Evolutionary conservation across 2,329 filamentous ascomycete species (phyloP).

Genomic region (Orbilia oligospora): DNA sequence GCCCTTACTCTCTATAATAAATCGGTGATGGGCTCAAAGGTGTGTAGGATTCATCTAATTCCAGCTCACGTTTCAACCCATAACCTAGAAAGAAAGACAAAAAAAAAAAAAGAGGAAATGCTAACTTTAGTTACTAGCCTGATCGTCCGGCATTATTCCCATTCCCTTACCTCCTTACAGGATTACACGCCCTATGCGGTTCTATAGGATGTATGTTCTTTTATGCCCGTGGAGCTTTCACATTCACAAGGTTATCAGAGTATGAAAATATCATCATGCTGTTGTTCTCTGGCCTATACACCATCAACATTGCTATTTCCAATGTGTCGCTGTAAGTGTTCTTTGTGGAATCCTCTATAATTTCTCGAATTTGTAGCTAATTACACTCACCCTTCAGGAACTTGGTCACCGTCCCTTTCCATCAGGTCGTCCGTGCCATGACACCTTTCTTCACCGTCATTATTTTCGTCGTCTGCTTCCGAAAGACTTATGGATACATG

Average conservation of each 20-base stretch:
- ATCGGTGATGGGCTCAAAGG: conserved; percentile 69
- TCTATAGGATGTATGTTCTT: conserved; percentile 73
- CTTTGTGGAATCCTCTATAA: not conserved
- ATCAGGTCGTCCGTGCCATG: conserved; percentile 76
- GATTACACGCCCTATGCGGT: conserved; percentile 73
- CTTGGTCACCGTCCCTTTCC: conserved; percentile 76
- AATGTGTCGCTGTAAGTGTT: conserved; percentile 73
- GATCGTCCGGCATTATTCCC: conserved; percentile 68
- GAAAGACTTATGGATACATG: conserved; percentile 71
- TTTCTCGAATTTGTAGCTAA: conserved; percentile 5
- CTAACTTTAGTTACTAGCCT: conserved; percentile 23
- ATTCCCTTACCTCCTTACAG: conserved; percentile 75
- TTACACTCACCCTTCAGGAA: conserved; percentile 60
- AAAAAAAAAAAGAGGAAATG: too few species aligned
- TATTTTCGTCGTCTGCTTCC: conserved; percentile 74
- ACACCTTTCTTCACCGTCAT: conserved; percentile 75
- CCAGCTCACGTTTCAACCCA: not conserved
- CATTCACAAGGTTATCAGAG: conserved; percentile 71
- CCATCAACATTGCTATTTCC: conserved; percentile 76
- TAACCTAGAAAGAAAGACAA: not conserved
- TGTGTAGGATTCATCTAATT: conserved; percentile 16
- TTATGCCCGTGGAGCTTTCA: conserved; percentile 71
- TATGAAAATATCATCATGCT: conserved; percentile 73
- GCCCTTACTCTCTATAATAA: conserved; percentile 74
- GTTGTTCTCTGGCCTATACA: conserved; percentile 75